Base-by-base conservation (phyloP, 1,284 basidiomycete species). In the Chalciporus piperatoides region DNA sequence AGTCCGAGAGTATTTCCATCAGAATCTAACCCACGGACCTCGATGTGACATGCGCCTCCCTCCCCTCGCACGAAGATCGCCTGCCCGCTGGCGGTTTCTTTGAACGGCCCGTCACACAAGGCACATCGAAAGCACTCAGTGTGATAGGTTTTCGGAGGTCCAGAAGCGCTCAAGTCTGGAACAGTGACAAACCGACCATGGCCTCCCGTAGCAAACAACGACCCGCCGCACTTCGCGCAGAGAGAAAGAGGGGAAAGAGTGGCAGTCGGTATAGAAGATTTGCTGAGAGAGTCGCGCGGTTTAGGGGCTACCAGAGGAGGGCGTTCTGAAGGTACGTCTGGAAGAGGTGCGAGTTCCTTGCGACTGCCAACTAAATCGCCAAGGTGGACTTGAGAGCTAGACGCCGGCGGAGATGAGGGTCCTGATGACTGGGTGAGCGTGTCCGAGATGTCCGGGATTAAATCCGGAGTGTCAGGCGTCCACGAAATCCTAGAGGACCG, bases 71-170 rank as follows among this genome's bases (percentile, higher is more conserved):
- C 81, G 63, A 87, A 90, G 23, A 80, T 71, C 6, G 85, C 80
- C 54, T 82, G 79, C 4, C 84, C 82, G 24, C 72, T 75, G 41
- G 72, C 71, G 32, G 71, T 72, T 59, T 86, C 84, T 54, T 77
- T 78, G 58, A 91, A 88, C 6, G 74, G 60, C 8, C 77, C 74
- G 40, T 79, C 71, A 59, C 88, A 91, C 19, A 85, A 70, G 21
- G 68, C 71, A 59, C 88, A 91, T 49, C 75, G 79, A 67, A 91
- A 90, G 61, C 88, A 91, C 36, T 79, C 75, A 2, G 77, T 74
- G 55, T 91, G 88, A 59, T 86, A 91, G 21, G 75, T 75, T 63
- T 77, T 77, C 27, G 75, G 73, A 35, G 74, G 70, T 24, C 68
- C 68, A 63, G 58, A 72, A 53, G 63, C 62, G 21, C 65, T 69